Evolutionary conservation across 2,329 filamentous ascomycete species (phyloP), one percentile per base, ranked within the genome.

Genomic region (Tolypocladium cylindrosporum): DNA sequence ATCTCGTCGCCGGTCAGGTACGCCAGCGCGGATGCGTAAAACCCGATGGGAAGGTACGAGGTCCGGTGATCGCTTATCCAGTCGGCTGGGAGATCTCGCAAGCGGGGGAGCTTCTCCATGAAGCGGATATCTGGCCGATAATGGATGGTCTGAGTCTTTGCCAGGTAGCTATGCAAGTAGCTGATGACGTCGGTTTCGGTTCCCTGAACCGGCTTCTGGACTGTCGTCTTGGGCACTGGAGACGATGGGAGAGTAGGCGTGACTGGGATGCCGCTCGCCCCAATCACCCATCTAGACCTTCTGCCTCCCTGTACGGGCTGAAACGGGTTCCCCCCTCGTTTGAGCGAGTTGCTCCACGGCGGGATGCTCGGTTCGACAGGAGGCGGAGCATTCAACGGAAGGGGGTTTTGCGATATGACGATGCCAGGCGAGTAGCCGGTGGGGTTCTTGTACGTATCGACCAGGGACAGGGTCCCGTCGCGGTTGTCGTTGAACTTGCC

Each of bases 401-500:
- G 59, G 21, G 64, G 64, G 2, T 63, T 61, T n/a, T 57, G 63
- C 2, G 69, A 70, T 1, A 71, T 54, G 11, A 72, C 57, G 4
- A 72, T 65, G 8, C 59, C 68, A 10, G 70, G 68, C 1, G 66
- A 65, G 8, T 58, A 42, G 16, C 62, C 61, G n/a, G 39, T 53
- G 19, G 43, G 34, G 42, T 64, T 69, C 27, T 58, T 61, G 55
- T 71, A 71, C 11, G 4, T 57, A 11, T 63, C 63, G 3, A 73
- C 45, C 11, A 67, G 59, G 19, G 70, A 67, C 11, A 77, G 55
- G 0, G 74, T 77, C 3, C 75, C 75, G 11, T 77, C 75, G 3
- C 64, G 63, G 36, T 77, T 77, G 56, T 77, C 75, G 36, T 77
- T 75, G 52, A 75, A 67, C 10, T 56, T 70, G 57, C 41, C 57